Evolutionary conservation across 2,329 filamentous ascomycete genomes (phyloP), one percentile per base, ranked within the genome.

Genomic region (Chalaropsis thielavioides): DNA sequence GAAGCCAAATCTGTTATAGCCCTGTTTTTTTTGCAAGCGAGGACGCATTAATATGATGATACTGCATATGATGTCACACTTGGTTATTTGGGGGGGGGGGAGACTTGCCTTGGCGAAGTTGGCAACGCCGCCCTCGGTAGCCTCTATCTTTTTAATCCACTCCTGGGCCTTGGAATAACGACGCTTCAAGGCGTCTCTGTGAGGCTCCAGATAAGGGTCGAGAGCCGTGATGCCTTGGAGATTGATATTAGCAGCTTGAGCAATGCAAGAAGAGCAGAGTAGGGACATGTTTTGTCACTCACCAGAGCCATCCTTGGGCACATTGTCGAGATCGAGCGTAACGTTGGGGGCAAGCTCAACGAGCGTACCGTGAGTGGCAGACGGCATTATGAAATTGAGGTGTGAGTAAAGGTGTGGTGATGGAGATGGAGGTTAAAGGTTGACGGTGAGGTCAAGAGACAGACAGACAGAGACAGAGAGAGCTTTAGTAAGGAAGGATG

Each of bases 131-230:
- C 94, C 94, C 75, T 99, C 94, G 0, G 82, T 84, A 43, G 90
- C 81, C 68, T 95, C 79, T 72, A 99, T 89, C 35, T 78, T 86
- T 73, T 88, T 84, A 72, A 96, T 89, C 94, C 92, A 97, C 66
- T 88, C 79, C 71, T 95, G 86, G 11, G 92, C 85, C 73, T 89
- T 90, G 66, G 82, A 76, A 75, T 87, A 96, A 72, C 94, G 85
- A 67, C 84, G 82, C 74, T 84, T 86, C 69, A 99, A 79, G 40
- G 86, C 79, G 64, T 87, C 89, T 71, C 85, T 83, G 80, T 95
- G 96, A 3, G 94, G 92, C 63, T 84, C 83, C 64, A 99, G 84
- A 83, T 87, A 97, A 58, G 92, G 90, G 73, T 99, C 94, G 67
- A 97, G 81, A 74, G 89, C 78, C 69, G 95, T 76, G 63, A 96